Conservation (phyloP, 345 rosid genomes). For the Lepidium sativum region DNA sequence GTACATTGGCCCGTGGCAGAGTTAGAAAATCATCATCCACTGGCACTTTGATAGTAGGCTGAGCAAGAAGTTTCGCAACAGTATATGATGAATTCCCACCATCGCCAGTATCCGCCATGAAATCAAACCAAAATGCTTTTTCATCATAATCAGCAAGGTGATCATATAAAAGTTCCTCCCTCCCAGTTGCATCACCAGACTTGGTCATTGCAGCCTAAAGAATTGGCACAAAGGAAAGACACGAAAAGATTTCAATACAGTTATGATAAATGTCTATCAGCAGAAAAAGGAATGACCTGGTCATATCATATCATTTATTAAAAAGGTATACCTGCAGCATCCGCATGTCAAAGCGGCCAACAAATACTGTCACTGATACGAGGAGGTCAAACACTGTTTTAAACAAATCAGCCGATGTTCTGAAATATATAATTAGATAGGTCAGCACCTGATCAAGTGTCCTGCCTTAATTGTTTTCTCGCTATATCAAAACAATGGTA, state of each 20-base stretch:
- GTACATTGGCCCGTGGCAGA: conserved; percentile 65
- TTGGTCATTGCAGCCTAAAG: conserved; percentile 92
- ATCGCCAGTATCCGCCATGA: conserved; percentile 99
- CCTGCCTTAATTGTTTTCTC: background rate
- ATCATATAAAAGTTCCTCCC: conserved; percentile 61
- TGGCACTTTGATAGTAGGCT: conserved; percentile 45
- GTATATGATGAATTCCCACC: conserved; percentile 94
- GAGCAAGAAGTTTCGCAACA: conserved; percentile 88
- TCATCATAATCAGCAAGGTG: conserved; percentile 50
- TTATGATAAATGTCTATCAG: background rate
- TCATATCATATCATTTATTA: background rate
- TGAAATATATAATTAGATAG: conserved; percentile 38
- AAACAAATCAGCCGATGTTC: conserved; percentile 97
- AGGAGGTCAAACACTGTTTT: conserved; percentile 96
- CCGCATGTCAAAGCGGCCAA: conserved; percentile 99
- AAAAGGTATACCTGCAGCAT: conserved; percentile 82
- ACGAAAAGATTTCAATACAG: background rate
- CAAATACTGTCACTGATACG: conserved; percentile 97
- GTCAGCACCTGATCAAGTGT: conserved; percentile 1
- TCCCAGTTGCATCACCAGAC: conserved; percentile 41
- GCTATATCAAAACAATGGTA: background rate
- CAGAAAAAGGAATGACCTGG: background rate
- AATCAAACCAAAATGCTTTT: conserved; percentile 90
- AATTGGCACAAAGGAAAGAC: background rate
- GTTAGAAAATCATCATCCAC: conserved; percentile 34